phyloP scores from a whole-genome alignment of 140 eudicot genomes.

The Cichorium intybus region DNA sequence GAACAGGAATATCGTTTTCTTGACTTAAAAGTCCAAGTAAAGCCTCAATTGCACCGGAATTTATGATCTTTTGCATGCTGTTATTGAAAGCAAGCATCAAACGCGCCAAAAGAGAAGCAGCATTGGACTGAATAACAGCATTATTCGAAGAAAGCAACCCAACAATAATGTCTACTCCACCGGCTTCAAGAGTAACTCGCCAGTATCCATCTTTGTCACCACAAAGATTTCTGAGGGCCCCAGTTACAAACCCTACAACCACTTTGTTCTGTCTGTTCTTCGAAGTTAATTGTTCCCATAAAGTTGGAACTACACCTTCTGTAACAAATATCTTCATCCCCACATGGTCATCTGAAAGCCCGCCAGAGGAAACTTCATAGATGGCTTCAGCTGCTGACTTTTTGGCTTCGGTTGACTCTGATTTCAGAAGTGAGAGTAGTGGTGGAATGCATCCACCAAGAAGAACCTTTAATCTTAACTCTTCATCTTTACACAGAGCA shows the following conservation, averaged over 20 bases:
- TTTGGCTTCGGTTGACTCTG: constrained; percentile 54
- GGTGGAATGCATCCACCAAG: constrained; percentile 84
- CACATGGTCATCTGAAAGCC: constrained; percentile 68
- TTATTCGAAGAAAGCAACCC: constrained; percentile 63
- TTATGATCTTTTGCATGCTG: constrained; percentile 61
- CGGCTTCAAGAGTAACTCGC: constrained; percentile 72
- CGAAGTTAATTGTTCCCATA: constrained; percentile 66
- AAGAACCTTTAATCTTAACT: constrained; percentile 68
- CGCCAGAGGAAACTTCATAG: constrained; percentile 66
- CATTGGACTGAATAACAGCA: constrained; percentile 63
- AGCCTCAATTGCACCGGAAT: constrained; percentile 63
- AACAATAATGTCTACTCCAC: constrained; percentile 77
- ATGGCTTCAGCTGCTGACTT: constrained; percentile 86
- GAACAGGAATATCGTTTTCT: constrained; percentile 60
- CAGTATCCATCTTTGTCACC: constrained; percentile 77
- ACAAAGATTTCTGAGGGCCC: constrained; percentile 78
- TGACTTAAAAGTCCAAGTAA: constrained; percentile 56
- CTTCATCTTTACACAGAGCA: constrained; percentile 70
- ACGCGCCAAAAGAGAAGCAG: constrained; percentile 83
- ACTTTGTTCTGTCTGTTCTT: constrained; percentile 56
- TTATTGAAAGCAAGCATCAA: constrained; percentile 56
- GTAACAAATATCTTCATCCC: constrained; percentile 79
- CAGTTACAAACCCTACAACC: constrained; percentile 74
- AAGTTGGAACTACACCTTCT: constrained; percentile 78
- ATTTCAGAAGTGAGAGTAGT: constrained; percentile 61